phyloP scores from a whole-genome alignment of 805 yeast genomes.

The Torulaspora maleeae region DNA sequence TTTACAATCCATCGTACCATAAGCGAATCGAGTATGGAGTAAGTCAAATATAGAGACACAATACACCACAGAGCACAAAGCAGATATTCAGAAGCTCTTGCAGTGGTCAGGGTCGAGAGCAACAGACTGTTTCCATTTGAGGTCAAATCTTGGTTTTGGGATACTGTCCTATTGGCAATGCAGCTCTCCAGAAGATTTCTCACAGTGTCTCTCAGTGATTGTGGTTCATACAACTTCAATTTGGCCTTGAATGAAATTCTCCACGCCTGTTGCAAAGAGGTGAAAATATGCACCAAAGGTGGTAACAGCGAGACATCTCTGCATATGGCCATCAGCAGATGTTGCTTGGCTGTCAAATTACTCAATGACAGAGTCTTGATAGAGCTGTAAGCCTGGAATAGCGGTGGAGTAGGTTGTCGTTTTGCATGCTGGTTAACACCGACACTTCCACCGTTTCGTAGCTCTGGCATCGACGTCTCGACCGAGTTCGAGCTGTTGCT shows the following conservation, averaged over 20 bases:
- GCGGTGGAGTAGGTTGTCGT: slow-evolving; percentile 7
- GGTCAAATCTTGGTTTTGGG: background rate
- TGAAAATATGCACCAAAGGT: slow-evolving; percentile 51
- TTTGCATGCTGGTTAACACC: slow-evolving; percentile 1
- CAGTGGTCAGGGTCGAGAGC: slow-evolving; percentile 44
- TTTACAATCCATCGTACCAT: slow-evolving; percentile 93
- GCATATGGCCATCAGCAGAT: slow-evolving; percentile 68
- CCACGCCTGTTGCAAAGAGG: slow-evolving; percentile 37
- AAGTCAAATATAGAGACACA: slow-evolving; percentile 80
- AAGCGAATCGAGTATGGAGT: slow-evolving; percentile 78
- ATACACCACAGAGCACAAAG: slow-evolving; percentile 89
- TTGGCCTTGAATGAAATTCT: slow-evolving; percentile 19
- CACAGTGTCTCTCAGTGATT: slow-evolving; percentile 22
- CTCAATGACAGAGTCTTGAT: slow-evolving; percentile 62
- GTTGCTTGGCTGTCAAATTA: slow-evolving; percentile 70
- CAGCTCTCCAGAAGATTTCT: slow-evolving; percentile 23
- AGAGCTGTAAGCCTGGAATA: slow-evolving; percentile 23
- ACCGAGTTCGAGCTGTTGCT: slow-evolving; percentile 1
- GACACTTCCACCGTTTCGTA: background rate
- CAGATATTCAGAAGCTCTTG: slow-evolving; percentile 71
- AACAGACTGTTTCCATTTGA: slow-evolving; percentile 14
- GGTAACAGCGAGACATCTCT: slow-evolving; percentile 73
- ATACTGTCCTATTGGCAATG: slow-evolving; percentile 1
- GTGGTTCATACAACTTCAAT: slow-evolving; percentile 24
- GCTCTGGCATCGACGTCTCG: background rate